Base-by-base conservation (phyloP, 768 basidiomycete species). In the Ramaria sp. region DNA sequence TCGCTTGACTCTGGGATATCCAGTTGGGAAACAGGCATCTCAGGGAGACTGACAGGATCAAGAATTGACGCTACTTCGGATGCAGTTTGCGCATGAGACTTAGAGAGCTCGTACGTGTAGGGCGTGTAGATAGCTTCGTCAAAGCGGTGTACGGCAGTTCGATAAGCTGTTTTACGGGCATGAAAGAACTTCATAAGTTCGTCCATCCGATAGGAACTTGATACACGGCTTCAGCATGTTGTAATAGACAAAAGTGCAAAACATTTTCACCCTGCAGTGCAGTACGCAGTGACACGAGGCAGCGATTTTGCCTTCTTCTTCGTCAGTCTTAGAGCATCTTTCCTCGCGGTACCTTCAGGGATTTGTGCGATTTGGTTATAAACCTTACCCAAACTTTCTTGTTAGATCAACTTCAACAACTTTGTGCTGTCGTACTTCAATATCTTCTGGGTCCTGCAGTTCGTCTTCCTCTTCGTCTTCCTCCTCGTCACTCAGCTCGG, bases 91-190 rank as follows among this genome's bases (percentile, higher is more conserved):
- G 71, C 50, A 41, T 64, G 65, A 10, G 66, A 55, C 2, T 61
- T 59, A 2, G 59, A 60, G 10, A 70, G 67, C 54, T 89, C 84
- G 68, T 87, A 91, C 4, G 79, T 75, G 66, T 96, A 97, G 9
- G 94, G 89, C 13, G 92, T 95, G 72, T 96, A 95, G 50, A 97
- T 84, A 62, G 86, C 90, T 64, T 92, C 89, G 72, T 96, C 93
- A 61, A 96, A 93, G 49, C 86, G 74, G 67, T 86, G 84, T 3
- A 91, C 83, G 62, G 89, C 84, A 20, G 93, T 92, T 64, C 84
- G 83, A 69, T 97, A 94, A 3, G 91, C 83, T 37, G 74, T 70
- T 58, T 82, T 83, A 31, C 94, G 79, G 2, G 93, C 90, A 61
- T 86, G 81, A 66, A 96, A 88, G 69, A 95, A 94, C 69, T 85